Evolutionary conservation across 2,329 filamentous ascomycete genomes (phyloP).

Genomic region (Colletotrichum theobromicola): DNA sequence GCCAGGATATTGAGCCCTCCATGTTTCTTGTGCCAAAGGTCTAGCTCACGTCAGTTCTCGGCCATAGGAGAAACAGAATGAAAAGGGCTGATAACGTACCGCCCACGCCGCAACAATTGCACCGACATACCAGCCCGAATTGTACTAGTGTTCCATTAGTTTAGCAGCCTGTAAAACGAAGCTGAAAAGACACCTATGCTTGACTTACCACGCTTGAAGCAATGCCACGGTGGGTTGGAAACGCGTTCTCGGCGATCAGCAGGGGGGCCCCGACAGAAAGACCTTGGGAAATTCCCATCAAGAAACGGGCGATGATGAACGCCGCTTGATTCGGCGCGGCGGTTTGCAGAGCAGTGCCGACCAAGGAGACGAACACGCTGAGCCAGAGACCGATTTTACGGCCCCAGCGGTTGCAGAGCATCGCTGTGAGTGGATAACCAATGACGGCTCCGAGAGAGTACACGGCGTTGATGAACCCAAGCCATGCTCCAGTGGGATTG

Average conservation of each 20-base stretch:
- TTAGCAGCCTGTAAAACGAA: neutral
- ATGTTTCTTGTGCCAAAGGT: slow-evolving; percentile 49
- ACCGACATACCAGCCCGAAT: slow-evolving; percentile 23
- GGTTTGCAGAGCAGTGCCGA: slow-evolving; percentile 28
- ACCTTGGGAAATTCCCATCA: slow-evolving; percentile 36
- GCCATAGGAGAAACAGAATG: neutral
- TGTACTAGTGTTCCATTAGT: neutral
- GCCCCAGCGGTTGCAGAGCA: slow-evolving; percentile 27
- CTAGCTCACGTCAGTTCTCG: neutral
- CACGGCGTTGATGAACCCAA: slow-evolving; percentile 23
- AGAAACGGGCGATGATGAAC: slow-evolving; percentile 36
- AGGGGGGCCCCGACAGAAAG: slow-evolving; percentile 32
- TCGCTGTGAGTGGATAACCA: slow-evolving; percentile 35
- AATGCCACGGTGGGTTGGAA: slow-evolving; percentile 28
- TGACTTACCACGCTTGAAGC: neutral
- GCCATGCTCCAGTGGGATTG: slow-evolving; percentile 1
- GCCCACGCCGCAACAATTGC: slow-evolving; percentile 31
- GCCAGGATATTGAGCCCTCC: slow-evolving; percentile 50
- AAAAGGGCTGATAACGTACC: neutral
- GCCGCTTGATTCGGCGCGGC: slow-evolving; percentile 24
- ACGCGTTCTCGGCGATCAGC: slow-evolving; percentile 37
- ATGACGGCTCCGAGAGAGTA: slow-evolving; percentile 43
- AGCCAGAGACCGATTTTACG: slow-evolving; percentile 12
- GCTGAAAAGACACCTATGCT: neutral
- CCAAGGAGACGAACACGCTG: neutral